phyloP scores from a whole-genome alignment of 768 basidiomycete genomes.

The Mycena albidolilacea region DNA sequence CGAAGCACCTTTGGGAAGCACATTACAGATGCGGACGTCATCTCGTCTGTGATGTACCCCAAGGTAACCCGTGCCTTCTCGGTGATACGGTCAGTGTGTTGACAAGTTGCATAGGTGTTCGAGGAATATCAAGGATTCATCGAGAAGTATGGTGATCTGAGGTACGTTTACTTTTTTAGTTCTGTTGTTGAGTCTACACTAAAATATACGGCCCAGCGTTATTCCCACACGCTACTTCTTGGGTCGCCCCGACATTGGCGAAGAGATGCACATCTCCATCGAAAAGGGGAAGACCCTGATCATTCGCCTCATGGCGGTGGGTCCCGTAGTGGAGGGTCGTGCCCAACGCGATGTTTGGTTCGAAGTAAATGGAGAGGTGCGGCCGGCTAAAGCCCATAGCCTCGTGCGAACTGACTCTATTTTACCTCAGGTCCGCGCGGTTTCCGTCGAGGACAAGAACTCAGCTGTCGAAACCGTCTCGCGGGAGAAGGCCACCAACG shows the following conservation, averaged over 20 bases:
- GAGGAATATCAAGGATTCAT: slow-evolving; percentile 97
- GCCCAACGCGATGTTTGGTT: slow-evolving; percentile 98
- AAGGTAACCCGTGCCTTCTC: slow-evolving; percentile 68
- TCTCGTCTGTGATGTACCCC: slow-evolving; percentile 98
- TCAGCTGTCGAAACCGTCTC: slow-evolving; percentile 96
- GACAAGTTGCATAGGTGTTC: slow-evolving; percentile 77
- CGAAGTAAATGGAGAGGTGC: slow-evolving; percentile 96
- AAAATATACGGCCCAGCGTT: slow-evolving; percentile 66
- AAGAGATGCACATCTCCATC: slow-evolving; percentile 97
- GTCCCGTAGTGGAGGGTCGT: slow-evolving; percentile 91
- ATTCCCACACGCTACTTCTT: slow-evolving; percentile 98
- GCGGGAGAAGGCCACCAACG: slow-evolving; percentile 93
- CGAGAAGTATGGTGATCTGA: slow-evolving; percentile 95
- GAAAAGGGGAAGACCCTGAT: slow-evolving; percentile 98
- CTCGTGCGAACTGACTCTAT: slow-evolving; percentile 33
- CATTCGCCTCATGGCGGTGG: slow-evolving; percentile 95
- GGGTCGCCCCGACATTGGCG: slow-evolving; percentile 89
- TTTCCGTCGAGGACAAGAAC: slow-evolving; percentile 96
- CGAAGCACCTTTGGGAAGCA: slow-evolving; percentile 96
- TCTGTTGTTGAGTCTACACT: slow-evolving; percentile 9
- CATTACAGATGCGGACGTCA: slow-evolving; percentile 94
- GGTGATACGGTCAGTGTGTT: slow-evolving; percentile 31
- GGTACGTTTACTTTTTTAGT: slow-evolving; percentile 62
- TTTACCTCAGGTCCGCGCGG: slow-evolving; percentile 84
- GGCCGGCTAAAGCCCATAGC: slow-evolving; percentile 36